Evolutionary conservation across 2,329 filamentous ascomycete species (phyloP).

Genomic region (Parafenestella ontariensis): DNA sequence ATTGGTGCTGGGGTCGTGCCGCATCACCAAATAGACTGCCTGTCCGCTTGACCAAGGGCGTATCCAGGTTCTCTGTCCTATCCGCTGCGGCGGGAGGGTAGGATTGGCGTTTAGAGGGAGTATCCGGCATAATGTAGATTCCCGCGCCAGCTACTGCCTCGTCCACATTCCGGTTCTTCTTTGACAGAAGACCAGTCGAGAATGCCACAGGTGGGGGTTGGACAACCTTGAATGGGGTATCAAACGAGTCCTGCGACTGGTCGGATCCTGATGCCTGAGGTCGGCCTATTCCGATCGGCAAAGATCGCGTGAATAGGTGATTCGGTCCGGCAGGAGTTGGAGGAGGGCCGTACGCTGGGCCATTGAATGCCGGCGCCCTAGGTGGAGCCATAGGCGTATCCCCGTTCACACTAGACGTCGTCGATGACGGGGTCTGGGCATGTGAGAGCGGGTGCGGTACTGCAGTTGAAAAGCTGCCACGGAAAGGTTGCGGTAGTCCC

Average conservation of each 20-base stretch:
- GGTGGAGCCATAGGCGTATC: conserved; percentile 55
- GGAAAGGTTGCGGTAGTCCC: conserved; percentile 30
- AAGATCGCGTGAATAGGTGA: conserved; percentile 71
- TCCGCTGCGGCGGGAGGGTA: conserved; percentile 66
- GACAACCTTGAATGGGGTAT: conserved; percentile 80
- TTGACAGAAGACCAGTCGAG: conserved; percentile 87
- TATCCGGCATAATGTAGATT: conserved; percentile 83
- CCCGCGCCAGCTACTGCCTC: conserved; percentile 59
- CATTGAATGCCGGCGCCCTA: conserved; percentile 36
- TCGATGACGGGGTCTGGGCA: conserved; percentile 85
- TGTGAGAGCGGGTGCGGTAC: conserved; percentile 82
- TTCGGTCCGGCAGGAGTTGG: conserved; percentile 23
- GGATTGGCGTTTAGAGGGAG: conserved; percentile 90
- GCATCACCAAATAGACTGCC: conserved; percentile 67
- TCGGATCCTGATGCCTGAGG: conserved; percentile 57
- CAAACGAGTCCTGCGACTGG: conserved; percentile 63
- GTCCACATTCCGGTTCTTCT: conserved; percentile 83
- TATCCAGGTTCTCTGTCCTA: conserved; percentile 44
- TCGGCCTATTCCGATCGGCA: conserved; percentile 70
- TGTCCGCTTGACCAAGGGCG: conserved; percentile 49
- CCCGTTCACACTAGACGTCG: conserved; percentile 76
- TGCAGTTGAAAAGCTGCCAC: conserved; percentile 27
- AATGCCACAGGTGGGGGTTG: conserved; percentile 79
- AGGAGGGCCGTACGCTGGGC: conserved; percentile 25
- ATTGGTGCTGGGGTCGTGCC: conserved; percentile 72